Conservation (phyloP, 1,284 basidiomycete genomes). For the Schizophyllum amplum region DNA sequence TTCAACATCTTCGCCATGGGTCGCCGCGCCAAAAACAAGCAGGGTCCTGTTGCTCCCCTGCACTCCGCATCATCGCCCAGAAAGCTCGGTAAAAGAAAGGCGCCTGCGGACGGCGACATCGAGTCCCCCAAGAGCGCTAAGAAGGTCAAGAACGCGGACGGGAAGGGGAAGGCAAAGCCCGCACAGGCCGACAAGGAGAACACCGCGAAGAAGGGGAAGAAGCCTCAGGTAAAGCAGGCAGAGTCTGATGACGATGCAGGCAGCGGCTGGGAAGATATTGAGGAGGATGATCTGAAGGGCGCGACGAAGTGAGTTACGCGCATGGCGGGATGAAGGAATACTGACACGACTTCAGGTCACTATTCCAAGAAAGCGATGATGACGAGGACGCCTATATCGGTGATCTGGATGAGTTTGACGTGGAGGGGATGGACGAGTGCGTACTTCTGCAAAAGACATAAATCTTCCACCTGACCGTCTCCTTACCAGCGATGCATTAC, state of each 20-base stretch:
- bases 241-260: slow-evolving; percentile 1
- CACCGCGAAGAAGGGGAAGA: slow-evolving; percentile 6
- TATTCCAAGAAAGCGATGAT: slow-evolving; percentile 30
- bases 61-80: slow-evolving; percentile 35
- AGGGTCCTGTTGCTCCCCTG: slow-evolving; percentile 67
- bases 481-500: slow-evolving; percentile 34
- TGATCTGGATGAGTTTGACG: slow-evolving; percentile 38
- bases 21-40: slow-evolving; percentile 87
- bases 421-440: slow-evolving; percentile 20
- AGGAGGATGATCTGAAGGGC: slow-evolving; percentile 31
- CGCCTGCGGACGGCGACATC: slow-evolving; percentile 33
- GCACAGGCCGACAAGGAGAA: slow-evolving; percentile 14
- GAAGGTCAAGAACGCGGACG: slow-evolving; percentile 38
- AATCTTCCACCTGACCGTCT: not conserved
- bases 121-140: slow-evolving; percentile 37
- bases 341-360: slow-evolving; percentile 25
- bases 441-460: slow-evolving; percentile 8
- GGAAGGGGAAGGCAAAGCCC: slow-evolving; percentile 21
- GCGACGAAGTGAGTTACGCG: slow-evolving; percentile 34
- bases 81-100: slow-evolving; percentile 69
- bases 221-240: slow-evolving; percentile 10
- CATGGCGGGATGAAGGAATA: slow-evolving; percentile 5
- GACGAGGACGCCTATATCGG: slow-evolving; percentile 37
- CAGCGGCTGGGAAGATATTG: slow-evolving; percentile 60
- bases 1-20: slow-evolving; percentile 64